A percentile compares a stretch with the other conserved stretches of the same genome.
Evolutionary conservation across 768 basidiomycete species (phyloP).

Genomic region (Lentinula guzmanii): DNA sequence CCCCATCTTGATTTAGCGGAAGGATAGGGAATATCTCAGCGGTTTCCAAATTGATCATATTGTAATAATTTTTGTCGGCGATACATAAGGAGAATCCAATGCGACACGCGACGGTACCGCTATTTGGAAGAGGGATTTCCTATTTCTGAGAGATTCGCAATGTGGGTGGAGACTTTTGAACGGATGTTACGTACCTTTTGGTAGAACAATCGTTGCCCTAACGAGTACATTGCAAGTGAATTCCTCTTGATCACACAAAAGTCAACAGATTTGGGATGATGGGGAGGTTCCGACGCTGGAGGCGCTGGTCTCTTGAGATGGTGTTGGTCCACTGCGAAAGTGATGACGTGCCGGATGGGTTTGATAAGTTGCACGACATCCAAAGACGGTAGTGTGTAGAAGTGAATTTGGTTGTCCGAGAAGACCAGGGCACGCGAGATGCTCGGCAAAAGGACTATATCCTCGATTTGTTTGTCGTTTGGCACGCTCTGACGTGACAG

Average conservation of each 20-base stretch:
- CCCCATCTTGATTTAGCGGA: conserved; percentile 68
- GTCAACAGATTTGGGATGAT: conserved; percentile 49
- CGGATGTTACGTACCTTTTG: conserved; percentile 38
- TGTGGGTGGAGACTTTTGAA: not conserved
- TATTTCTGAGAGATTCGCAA: conserved; percentile 17
- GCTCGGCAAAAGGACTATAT: conserved; percentile 73
- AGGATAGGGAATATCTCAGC: conserved; percentile 68
- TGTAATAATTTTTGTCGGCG: conserved; percentile 69
- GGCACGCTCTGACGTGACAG: conserved; percentile 67
- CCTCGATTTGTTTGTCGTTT: conserved; percentile 66
- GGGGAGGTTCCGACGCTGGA: conserved; percentile 28
- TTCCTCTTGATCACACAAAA: conserved; percentile 70
- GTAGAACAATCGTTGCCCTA: conserved; percentile 60
- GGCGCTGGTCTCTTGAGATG: conserved; percentile 51
- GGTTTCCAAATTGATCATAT: conserved; percentile 71
- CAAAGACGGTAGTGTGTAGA: conserved; percentile 77
- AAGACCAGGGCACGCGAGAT: conserved; percentile 71
- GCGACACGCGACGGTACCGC: conserved; percentile 55
- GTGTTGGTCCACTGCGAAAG: conserved; percentile 78
- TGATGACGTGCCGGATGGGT: conserved; percentile 74
- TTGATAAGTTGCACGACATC: conserved; percentile 64
- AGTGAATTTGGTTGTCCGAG: conserved; percentile 69
- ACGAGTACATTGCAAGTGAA: conserved; percentile 54
- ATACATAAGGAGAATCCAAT: conserved; percentile 62
- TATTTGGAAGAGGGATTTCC: conserved; percentile 67